Percentiles rank a stretch among this genome's conserved stretches.
These are phyloP conservation scores for Collybia mongolica DNA, from an alignment of 768 basidiomycete species.

Conservation along the genomic window DNA sequence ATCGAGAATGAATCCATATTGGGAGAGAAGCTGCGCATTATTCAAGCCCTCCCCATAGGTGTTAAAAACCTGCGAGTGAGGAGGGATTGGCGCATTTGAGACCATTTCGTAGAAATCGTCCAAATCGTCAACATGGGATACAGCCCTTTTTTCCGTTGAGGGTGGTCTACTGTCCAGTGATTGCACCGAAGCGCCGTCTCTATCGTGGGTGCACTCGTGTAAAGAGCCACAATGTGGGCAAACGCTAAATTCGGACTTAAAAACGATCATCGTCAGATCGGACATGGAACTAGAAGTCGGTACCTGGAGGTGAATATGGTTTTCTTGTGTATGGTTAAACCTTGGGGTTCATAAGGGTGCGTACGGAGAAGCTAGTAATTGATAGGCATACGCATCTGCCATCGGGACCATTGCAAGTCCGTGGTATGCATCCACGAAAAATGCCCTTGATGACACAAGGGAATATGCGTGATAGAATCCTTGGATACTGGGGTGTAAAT, in stretches of 20 bases:
- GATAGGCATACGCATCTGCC: slow-evolving; percentile 67
- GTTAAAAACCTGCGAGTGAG: slow-evolving; percentile 66
- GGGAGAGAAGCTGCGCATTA: slow-evolving; percentile 64
- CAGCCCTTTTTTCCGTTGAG: not conserved
- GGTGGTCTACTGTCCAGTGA: slow-evolving; percentile 1
- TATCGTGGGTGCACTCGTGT: slow-evolving; percentile 64
- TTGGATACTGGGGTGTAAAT: slow-evolving; percentile 22
- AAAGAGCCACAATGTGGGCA: slow-evolving; percentile 72
- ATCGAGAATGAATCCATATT: slow-evolving; percentile 76
- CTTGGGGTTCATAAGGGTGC: slow-evolving; percentile 31
- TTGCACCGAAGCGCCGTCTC: slow-evolving; percentile 27
- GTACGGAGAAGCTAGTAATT: slow-evolving; percentile 7
- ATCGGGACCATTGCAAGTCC: slow-evolving; percentile 82
- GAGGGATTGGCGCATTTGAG: slow-evolving; percentile 46
- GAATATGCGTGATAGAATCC: slow-evolving; percentile 54
- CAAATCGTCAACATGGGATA: slow-evolving; percentile 11
- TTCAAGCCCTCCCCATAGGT: slow-evolving; percentile 68
- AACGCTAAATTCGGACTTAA: slow-evolving; percentile 71
- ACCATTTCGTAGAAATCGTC: slow-evolving; percentile 68
- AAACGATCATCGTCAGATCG: not conserved
- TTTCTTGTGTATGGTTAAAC: slow-evolving; percentile 70
- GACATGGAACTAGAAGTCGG: not conserved
- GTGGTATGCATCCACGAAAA: slow-evolving; percentile 81
- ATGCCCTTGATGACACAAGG: slow-evolving; percentile 80
- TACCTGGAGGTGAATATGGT: slow-evolving; percentile 77